These are phyloP conservation scores for Metarhizium guizhouense DNA, from an alignment of 2,329 filamentous ascomycete genomes.

Conservation along the genomic window DNA sequence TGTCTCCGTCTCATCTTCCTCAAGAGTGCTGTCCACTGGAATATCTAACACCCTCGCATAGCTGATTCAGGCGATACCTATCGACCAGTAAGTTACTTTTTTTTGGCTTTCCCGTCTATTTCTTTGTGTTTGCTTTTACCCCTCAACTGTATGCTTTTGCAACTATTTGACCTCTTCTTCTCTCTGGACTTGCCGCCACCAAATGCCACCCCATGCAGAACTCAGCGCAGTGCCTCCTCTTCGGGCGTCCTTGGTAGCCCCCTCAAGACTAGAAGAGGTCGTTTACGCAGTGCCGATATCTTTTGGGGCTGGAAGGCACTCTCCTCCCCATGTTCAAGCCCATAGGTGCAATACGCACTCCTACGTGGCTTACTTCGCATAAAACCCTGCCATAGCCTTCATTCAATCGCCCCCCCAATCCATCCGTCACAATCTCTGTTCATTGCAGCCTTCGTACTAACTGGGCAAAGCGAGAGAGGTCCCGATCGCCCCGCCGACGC, in stretches of 20 bases:
- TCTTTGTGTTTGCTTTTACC: background rate
- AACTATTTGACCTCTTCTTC: background rate
- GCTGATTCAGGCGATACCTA: conserved; percentile 54
- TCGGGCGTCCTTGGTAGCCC: background rate
- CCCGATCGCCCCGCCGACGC: conserved; percentile 69
- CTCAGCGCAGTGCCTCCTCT: background rate
- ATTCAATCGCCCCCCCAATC: background rate
- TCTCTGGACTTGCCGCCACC: background rate
- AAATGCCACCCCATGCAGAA: background rate
- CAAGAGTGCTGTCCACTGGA: conserved; percentile 9
- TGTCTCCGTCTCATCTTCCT: background rate
- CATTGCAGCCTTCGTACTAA: conserved; percentile 13
- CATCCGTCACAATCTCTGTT: background rate
- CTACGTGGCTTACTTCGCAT: too few species aligned
- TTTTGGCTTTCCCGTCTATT: conserved; percentile 9
- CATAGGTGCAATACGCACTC: too few species aligned
- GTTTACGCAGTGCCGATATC: background rate
- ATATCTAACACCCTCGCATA: conserved; percentile 36
- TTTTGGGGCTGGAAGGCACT: too few species aligned
- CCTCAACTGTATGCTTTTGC: background rate
- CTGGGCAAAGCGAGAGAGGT: conserved; percentile 66
- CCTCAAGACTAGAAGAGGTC: background rate
- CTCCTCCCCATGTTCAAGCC: too few species aligned
- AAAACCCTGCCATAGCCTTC: background rate
- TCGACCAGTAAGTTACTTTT: conserved; percentile 42